Conservation (phyloP, 2,329 filamentous ascomycete species). For the Botrytis deweyae region DNA sequence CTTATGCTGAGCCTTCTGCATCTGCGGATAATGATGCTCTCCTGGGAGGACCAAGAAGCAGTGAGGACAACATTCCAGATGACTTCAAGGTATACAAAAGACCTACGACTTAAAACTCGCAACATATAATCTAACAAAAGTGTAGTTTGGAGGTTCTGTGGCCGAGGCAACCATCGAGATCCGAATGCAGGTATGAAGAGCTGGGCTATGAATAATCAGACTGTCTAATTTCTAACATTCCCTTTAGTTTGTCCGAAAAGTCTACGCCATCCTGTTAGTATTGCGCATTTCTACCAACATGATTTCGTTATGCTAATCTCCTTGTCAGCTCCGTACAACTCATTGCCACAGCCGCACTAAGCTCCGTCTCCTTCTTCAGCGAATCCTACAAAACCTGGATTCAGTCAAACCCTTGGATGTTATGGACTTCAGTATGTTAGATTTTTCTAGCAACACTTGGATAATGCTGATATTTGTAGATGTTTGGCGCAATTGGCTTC, state of each 20-base stretch:
- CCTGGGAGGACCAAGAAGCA: slow-evolving; percentile 67
- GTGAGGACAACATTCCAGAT: slow-evolving; percentile 90
- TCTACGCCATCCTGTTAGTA: slow-evolving; percentile 85
- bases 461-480: slow-evolving; percentile 42
- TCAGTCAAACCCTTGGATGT: slow-evolving; percentile 75
- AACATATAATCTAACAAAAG: slow-evolving; percentile 22
- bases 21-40: slow-evolving; percentile 53
- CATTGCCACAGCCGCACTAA: slow-evolving; percentile 76
- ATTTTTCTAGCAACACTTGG: slow-evolving; percentile 6
- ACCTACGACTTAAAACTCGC: background rate
- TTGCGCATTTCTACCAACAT: background rate
- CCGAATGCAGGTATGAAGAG: slow-evolving; percentile 56
- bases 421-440: slow-evolving; percentile 72
- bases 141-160: slow-evolving; percentile 84
- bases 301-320: slow-evolving; percentile 14
- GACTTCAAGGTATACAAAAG: slow-evolving; percentile 76
- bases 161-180: slow-evolving; percentile 94
- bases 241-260: slow-evolving; percentile 87
- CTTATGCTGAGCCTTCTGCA: slow-evolving; percentile 65
- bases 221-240: slow-evolving; percentile 5
- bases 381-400: slow-evolving; percentile 80
- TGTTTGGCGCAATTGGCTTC: slow-evolving; percentile 80
- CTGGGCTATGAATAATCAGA: background rate
- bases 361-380: slow-evolving; percentile 83
- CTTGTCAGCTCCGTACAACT: slow-evolving; percentile 74